Base-by-base conservation (phyloP, 1,139 yeast genomes). In the Pichia inconspicua region DNA sequence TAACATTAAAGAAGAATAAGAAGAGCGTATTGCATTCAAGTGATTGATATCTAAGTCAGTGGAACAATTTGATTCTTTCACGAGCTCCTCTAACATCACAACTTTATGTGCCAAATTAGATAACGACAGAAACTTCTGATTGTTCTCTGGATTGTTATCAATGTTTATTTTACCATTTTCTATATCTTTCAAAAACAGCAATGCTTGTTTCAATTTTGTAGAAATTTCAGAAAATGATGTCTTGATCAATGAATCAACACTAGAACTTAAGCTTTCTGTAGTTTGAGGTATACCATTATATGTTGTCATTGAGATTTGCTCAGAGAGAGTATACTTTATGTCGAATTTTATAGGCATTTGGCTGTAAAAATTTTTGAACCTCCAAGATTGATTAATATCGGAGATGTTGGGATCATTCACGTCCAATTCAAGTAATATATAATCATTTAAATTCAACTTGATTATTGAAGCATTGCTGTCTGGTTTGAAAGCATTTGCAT, bases 1-100 rank as follows among this genome's bases (percentile, higher is more conserved):
- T 25, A 44, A 41, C n/a, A 50, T 28, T 22, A 50, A 37, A 5
- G 53, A 50, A 4, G 51, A 42, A 15, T 35, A 41, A 14, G 45
- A 38, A 17, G 51, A 48, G 4, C 42, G 25, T 11, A 46, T 28
- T 5, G 53, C 49, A 9, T 44, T 40, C 12, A 42, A n/a, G 6
- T 25, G 30, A 25, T 48, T 38, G 12, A 47, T 14, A 2, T 45
- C 47, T 3, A 40, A 3, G 14, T 34, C 37, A 12, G 25, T 15
- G 17, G 14, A 10, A 12, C 22, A 15, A 22, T 41, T 37, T 28
- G 14, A 22, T 28, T n/a, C 25, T 27, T 27, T 36, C 17, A 14
- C 28, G 28, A 10, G 43, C 8, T 31, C 37, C 32, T 46, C 46
- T 25, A 48, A n/a, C 1, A 41, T 42, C 3, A 19, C 9, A 11